Base-by-base conservation (phyloP, 2,329 filamentous ascomycete genomes). In the Pyricularia pennisetigena region DNA sequence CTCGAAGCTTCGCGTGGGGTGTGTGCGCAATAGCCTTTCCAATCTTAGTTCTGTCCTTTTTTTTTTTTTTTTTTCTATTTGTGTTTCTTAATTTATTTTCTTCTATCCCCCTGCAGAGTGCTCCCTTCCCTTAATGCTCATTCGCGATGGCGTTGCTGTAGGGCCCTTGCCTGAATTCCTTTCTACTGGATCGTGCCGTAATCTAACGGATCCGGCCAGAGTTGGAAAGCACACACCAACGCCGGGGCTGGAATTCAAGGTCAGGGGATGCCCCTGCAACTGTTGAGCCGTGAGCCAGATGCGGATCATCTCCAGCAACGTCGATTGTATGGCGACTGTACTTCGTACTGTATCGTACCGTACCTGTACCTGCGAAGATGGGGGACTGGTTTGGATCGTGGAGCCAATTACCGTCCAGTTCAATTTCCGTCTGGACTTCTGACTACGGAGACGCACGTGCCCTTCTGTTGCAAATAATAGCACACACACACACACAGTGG, bases 361-460 rank as follows among this genome's bases (percentile, higher is more conserved):
- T n/a, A 49, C 2, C 41, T 49, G 16, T 49, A 49, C 41, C 41
- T 49, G 41, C 20, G 41, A 49, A 49, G 41, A 49, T 49, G 41
- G 41, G 41, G 41, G 16, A 49, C 41, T 6, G 41, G 41, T 49
- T 49, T 49, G 16, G 41, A 49, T n/a, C 16, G n/a, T n/a, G 7
- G 16, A 49, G 41, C 41, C 41, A 49, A 49, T 49, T 49, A 49
- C 7, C 41, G 16, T n/a, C 20, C 20, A 49, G 20, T 49, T 49
- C 41, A 49, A n/a, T 49, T 49, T 1, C 65, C 26, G 49, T 67
- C 65, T 30, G 65, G 54, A 54, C 65, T 59, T 35, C 29, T 41
- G 28, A 61, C 65, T 8, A 29, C 26, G 57, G 65, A 23, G 65
- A 61, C 65, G 65, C 65, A 67, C 65, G 65, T 67, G 65, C 65